Evolutionary conservation across 352 stramenopile species (phyloP).

Genomic region (Thraustotheca clavata): DNA sequence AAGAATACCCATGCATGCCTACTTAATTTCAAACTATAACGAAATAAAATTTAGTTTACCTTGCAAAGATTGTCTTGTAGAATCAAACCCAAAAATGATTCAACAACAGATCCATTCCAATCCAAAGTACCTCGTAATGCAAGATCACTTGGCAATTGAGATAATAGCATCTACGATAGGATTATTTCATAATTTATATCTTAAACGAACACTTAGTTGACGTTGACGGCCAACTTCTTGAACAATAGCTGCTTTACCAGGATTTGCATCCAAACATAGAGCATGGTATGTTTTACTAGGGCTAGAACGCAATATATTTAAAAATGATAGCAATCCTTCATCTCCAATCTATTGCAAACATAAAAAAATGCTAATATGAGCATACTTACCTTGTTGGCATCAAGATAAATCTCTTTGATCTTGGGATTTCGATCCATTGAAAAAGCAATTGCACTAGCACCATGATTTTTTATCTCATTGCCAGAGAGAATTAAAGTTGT

Average conservation of each 20-base stretch:
- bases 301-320: conserved; percentile 28
- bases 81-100: conserved; percentile 27
- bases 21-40: not conserved
- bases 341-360: conserved; percentile 29
- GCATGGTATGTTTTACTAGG: conserved; percentile 1
- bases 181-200: not conserved
- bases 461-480: conserved; percentile 33
- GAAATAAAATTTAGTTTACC: not conserved
- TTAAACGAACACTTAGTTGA: conserved; percentile 21
- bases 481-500: conserved; percentile 35
- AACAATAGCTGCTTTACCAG: not conserved
- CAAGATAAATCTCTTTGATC: conserved; percentile 38
- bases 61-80: conserved; percentile 25
- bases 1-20: conserved; percentile 23
- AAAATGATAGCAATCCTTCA: conserved; percentile 29
- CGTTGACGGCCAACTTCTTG: conserved; percentile 17
- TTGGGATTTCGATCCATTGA: conserved; percentile 30
- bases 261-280: conserved; percentile 11
- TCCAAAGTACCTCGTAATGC: conserved; percentile 20
- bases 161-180: conserved; percentile 26
- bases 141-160: conserved; percentile 42
- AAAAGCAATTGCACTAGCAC: conserved; percentile 38
- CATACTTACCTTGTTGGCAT: conserved; percentile 36
- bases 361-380: not conserved
- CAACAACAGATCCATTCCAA: conserved; percentile 5